Percentiles rank a stretch among this genome's conserved stretches.
Evolutionary conservation across 75 land plant genomes (phyloP).

Genomic region (Picea sitchensis): DNA sequence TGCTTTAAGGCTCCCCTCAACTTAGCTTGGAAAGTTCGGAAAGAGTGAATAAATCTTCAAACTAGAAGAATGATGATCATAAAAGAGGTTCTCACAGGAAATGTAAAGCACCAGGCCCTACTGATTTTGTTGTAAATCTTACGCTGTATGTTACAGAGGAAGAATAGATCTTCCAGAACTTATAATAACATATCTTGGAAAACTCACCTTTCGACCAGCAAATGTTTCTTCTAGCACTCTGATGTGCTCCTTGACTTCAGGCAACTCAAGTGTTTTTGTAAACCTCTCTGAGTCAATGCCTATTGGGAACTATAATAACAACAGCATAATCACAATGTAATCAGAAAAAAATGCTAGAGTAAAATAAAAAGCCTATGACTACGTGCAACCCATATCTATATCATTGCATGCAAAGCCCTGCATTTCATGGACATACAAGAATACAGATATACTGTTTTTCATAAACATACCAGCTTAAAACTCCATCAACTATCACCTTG

Average conservation of each 20-base stretch:
- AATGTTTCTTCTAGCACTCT: constrained; percentile 29
- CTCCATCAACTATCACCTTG: neutral
- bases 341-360: neutral
- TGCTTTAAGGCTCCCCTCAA: neutral
- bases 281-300: constrained; percentile 58
- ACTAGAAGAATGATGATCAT: neutral
- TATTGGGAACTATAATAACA: constrained; percentile 45
- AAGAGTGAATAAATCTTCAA: neutral
- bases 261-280: constrained; percentile 39
- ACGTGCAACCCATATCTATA: neutral
- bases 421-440: neutral
- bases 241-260: constrained; percentile 33
- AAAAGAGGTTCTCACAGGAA: neutral
- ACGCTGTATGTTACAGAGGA: neutral
- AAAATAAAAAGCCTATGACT: neutral
- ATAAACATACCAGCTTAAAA: neutral
- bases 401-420: neutral
- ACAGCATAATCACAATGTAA: neutral
- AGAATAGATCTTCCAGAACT: neutral
- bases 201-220: constrained; percentile 44
- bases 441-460: neutral
- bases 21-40: too few relatives aligned
- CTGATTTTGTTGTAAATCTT: neutral
- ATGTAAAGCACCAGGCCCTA: neutral
- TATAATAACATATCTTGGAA: neutral